Evolutionary conservation across 192 early-diverging fungal genomes (phyloP), one percentile per base, ranked within the genome.

Genomic region (Lobosporangium transversale): DNA sequence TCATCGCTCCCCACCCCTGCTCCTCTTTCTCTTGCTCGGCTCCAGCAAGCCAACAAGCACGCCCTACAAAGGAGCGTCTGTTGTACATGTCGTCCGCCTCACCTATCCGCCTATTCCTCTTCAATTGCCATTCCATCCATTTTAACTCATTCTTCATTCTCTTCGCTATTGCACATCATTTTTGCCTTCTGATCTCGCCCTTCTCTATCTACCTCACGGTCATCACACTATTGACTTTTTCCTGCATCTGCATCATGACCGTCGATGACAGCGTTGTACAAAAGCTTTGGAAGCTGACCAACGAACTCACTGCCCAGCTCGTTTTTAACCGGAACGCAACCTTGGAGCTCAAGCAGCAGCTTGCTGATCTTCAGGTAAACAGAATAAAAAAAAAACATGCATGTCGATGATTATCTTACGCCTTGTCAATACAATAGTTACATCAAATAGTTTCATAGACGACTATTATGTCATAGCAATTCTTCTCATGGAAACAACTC

Each of bases 201-300:
- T 17, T 3, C 23, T 1, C 23, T 23, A 50, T 50, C 23, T 35
- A 1, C 44, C 18, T 31, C 20, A 15, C 9, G 10, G 4, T 26
- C 21, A 24, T 20, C 3, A 45, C 15, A 20, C 44, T 45, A 20
- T 15, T 9, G 44, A 20, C 44, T 45, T 14, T 42, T 42, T n/a
- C n/a, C n/a, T n/a, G n/a, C n/a, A n/a, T n/a, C n/a, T n/a, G n/a
- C 57, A 31, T 52, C 61, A 71, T 64, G 57, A 79, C 67, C 56
- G 76, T 79, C 42, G 83, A 84, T 32, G 83, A 84, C 47, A 67
- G 69, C 31, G 62, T 73, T 15, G 66, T 80, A 50, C 83, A 84
- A 56, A 79, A 69, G 53, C 62, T 84, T 31, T 80, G 79, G 65
- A 82, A 82, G 53, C 61, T 82, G 15, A 80, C 83, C 30, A 84